Conservation (phyloP, 139 green algal genomes). For the Asterochloris sp. region DNA sequence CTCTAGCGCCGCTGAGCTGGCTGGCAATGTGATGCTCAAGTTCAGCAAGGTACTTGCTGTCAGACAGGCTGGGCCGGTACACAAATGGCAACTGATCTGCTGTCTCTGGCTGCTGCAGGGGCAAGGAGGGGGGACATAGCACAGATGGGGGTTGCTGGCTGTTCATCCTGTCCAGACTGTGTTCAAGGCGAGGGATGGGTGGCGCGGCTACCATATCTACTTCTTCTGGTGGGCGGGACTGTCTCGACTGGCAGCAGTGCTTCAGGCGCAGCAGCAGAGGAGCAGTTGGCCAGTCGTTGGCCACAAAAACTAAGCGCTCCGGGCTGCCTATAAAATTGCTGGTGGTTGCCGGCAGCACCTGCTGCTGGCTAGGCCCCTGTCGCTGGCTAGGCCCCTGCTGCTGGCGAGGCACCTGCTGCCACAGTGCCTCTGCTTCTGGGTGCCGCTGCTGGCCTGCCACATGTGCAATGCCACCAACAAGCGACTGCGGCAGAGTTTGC, state of each 20-base stretch:
- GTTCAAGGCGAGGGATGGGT: too few relatives aligned
- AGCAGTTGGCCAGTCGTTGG: conserved; percentile 50
- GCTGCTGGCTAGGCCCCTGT: background rate
- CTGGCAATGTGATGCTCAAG: conserved; percentile 18
- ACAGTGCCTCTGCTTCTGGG: background rate
- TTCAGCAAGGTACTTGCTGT: background rate
- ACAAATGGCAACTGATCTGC: background rate
- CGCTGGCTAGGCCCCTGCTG: background rate
- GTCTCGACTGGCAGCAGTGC: conserved; percentile 8
- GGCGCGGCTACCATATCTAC: too few relatives aligned
- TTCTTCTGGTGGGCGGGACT: background rate
- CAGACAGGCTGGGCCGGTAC: background rate
- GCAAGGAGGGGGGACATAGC: conserved; percentile 3
- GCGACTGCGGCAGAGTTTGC: background rate
- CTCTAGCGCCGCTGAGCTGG: conserved; percentile 12
- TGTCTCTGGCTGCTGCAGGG: background rate
- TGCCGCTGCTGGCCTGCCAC: conserved; percentile 7
- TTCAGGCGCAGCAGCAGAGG: conserved; percentile 35
- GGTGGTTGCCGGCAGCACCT: background rate
- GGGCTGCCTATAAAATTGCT: background rate
- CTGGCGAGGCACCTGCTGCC: background rate
- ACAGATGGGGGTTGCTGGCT: background rate
- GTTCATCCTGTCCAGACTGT: background rate
- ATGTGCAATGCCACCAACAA: conserved; percentile 16
- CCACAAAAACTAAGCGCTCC: conserved; percentile 31